phyloP scores from a whole-genome alignment of 2,329 filamentous ascomycete species.

The Hymenoscyphus occultus region DNA sequence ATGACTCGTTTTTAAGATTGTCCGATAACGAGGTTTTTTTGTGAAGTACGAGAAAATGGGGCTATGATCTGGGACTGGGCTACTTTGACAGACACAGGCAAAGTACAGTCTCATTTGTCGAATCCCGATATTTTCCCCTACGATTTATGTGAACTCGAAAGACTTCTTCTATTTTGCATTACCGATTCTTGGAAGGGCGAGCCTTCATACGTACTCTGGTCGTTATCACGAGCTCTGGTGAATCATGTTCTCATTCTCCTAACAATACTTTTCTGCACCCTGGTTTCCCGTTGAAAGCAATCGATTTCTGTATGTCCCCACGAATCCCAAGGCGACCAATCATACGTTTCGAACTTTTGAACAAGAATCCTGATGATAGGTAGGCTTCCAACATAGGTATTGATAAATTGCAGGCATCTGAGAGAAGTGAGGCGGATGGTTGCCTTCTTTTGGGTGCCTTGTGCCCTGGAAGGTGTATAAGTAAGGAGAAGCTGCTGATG shows the following conservation, averaged over 20 bases:
- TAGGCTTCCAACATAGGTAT: background rate
- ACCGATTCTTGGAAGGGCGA: background rate
- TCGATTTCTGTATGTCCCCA: background rate
- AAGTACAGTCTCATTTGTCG: background rate
- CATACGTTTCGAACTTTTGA: background rate
- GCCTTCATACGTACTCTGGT: background rate
- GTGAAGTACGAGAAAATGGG: background rate
- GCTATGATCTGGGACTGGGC: background rate
- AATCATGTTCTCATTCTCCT: background rate
- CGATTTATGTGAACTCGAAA: background rate
- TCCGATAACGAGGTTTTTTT: background rate
- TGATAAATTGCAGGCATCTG: constrained; percentile 11
- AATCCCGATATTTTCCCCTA: background rate
- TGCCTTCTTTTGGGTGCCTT: constrained; percentile 27
- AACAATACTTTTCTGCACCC: background rate
- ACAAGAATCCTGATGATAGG: background rate
- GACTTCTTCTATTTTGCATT: background rate
- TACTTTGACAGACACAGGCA: background rate
- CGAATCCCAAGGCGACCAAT: background rate
- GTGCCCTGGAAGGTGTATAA: constrained; percentile 18
- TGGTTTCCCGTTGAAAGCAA: background rate
- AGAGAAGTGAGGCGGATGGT: constrained; percentile 18
- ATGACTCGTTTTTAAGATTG: constrained; percentile 2
- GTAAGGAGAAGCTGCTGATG: constrained; percentile 18
- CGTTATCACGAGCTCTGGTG: background rate